A percentile compares a stretch with the other conserved stretches of the same genome.
These are phyloP conservation scores for Corynascus novoguineensis DNA, from an alignment of 495 filamentous ascomycete genomes.

Conservation along the genomic window DNA sequence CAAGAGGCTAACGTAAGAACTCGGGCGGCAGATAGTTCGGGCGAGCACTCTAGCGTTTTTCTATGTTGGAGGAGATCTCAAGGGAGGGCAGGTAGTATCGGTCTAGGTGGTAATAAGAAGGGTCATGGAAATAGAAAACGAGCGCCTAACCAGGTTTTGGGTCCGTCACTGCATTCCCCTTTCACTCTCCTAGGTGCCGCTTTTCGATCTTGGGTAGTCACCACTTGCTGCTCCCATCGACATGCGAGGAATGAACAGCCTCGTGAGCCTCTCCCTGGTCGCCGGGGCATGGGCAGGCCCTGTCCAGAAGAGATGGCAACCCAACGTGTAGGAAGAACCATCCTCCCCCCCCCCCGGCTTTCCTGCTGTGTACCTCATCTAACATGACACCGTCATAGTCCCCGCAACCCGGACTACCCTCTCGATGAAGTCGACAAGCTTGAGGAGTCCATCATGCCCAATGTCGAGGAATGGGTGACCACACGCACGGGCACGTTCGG, in stretches of 20 bases:
- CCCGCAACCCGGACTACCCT: conserved; percentile 13
- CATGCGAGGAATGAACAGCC: neutral
- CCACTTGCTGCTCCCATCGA: neutral
- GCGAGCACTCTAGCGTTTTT: too few species aligned
- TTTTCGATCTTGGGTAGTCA: neutral
- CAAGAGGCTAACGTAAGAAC: neutral
- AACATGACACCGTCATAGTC: neutral
- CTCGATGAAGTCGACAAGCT: conserved; percentile 14
- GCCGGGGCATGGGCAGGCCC: neutral
- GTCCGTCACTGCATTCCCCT: neutral
- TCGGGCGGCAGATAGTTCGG: neutral
- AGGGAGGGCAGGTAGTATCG: too few species aligned
- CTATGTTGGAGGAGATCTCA: too few species aligned
- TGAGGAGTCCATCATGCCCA: conserved; percentile 9
- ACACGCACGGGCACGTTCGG: neutral
- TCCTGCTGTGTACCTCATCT: neutral
- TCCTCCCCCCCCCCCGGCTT: neutral
- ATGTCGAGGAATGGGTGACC: conserved; percentile 12
- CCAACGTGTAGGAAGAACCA: neutral
- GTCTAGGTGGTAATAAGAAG: too few species aligned
- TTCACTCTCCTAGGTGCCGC: neutral
- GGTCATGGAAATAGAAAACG: neutral
- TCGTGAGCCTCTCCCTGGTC: conserved; percentile 3
- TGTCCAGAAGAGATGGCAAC: neutral
- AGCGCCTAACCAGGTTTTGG: neutral